Evolutionary conservation across 768 basidiomycete genomes (phyloP).

Genomic region (Hericium coralloides): DNA sequence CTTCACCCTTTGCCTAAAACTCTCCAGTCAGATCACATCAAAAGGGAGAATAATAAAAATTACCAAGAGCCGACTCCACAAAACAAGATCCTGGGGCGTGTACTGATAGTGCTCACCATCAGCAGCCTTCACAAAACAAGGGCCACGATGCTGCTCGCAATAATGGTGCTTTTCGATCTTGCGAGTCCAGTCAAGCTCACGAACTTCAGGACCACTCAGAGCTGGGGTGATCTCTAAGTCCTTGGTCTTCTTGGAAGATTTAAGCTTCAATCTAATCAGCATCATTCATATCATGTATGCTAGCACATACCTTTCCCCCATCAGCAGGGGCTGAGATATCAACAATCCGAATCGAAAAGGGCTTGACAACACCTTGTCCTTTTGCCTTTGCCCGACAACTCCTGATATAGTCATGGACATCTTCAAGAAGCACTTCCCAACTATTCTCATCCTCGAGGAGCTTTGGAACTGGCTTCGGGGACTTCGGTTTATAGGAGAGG

Average conservation of each 20-base stretch:
- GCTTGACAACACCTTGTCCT: not conserved
- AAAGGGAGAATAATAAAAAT: not conserved
- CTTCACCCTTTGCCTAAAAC: not conserved
- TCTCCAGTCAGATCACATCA: not conserved
- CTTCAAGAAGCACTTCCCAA: constrained; percentile 10
- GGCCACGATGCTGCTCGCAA: not conserved
- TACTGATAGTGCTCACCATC: not conserved
- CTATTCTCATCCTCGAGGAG: constrained; percentile 9
- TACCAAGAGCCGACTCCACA: not conserved
- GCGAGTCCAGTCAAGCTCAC: not conserved
- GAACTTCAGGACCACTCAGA: not conserved
- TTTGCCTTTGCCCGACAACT: not conserved
- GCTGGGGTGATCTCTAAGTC: not conserved
- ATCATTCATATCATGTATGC: not conserved
- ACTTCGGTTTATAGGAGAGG: constrained; percentile 12
- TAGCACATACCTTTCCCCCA: not conserved
- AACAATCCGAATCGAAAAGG: not conserved
- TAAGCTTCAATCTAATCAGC: not conserved
- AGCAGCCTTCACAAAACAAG: not conserved
- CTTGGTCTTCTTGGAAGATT: not conserved
- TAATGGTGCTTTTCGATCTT: not conserved
- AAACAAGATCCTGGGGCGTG: not conserved
- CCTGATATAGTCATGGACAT: constrained; percentile 5
- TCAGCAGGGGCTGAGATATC: not conserved
- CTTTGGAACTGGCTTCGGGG: constrained; percentile 15